These are phyloP conservation scores for Astrephomene gubernaculifera DNA, from an alignment of 139 green algal genomes.

Conservation along the genomic window DNA sequence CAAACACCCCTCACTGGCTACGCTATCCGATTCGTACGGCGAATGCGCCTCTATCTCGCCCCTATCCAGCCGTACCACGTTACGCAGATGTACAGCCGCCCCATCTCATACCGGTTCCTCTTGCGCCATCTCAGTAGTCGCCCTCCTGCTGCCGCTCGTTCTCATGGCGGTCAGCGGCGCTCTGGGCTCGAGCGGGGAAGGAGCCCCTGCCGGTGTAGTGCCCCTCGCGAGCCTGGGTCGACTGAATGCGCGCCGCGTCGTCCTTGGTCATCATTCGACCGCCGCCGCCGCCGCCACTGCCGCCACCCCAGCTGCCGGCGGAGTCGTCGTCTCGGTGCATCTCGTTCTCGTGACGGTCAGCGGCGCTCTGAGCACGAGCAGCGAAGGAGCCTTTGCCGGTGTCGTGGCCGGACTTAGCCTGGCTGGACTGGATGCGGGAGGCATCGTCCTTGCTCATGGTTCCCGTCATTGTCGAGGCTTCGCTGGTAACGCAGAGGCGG, in stretches of 20 bases:
- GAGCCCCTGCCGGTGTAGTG: constrained; percentile 23
- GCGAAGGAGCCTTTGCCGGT: constrained; percentile 22
- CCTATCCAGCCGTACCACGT: too few species aligned
- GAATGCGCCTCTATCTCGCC: too few species aligned
- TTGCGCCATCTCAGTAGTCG: too few species aligned
- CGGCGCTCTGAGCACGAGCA: constrained; percentile 1
- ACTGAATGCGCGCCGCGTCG: constrained; percentile 12
- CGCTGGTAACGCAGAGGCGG: too few species aligned
- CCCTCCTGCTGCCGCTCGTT: not conserved
- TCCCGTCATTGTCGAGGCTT: too few species aligned
- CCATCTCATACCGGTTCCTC: too few species aligned
- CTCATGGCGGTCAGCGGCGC: not conserved
- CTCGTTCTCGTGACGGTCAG: not conserved
- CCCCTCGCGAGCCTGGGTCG: not conserved
- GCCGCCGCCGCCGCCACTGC: not conserved
- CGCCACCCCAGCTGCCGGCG: too few species aligned
- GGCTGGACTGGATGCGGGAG: constrained; percentile 6
- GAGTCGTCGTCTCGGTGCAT: too few species aligned
- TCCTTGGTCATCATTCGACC: constrained; percentile 9
- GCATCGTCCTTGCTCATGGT: constrained; percentile 10
- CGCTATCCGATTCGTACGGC: too few species aligned
- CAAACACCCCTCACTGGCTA: too few species aligned
- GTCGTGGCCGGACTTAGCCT: constrained; percentile 13
- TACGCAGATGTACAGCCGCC: too few species aligned
- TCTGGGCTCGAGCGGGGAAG: constrained; percentile 13